Base-by-base conservation (phyloP, 805 yeast species). In the Zygosaccharomyces rouxii region DNA sequence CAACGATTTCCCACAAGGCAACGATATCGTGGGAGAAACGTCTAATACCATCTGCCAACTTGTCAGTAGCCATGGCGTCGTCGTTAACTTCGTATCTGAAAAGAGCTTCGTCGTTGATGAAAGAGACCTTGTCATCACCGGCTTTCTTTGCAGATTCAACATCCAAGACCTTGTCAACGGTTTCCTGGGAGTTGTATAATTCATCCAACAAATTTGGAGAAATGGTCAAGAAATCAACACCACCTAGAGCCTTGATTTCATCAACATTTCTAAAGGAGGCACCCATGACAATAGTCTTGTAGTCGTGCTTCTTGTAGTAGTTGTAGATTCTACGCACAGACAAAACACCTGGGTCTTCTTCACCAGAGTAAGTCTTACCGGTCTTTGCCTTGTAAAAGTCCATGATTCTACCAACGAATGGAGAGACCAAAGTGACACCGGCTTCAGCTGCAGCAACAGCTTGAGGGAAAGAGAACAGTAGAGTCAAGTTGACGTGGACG, bases 361-460 rank as follows among this genome's bases (percentile, higher is more conserved):
- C 87, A 59, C 79, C 77, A 46, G 80, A 74, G 81, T 88, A 92
- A 49, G 81, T 77, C 79, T 90, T 80, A 65, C 98, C 97, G 57
- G 97, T 88, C 66, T 79, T 70, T 61, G 92, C 94, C 80, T 92
- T 92, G 86, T 80, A 89, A 96, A 97, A 94, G 75, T 94, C 99
- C 72, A 92, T 79, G 71, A 94, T 94, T 80, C 99, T 89, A 66
- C 99, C 99, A 56, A 94, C 99, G 68, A 94, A 94, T 60, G 99
- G 99, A 39, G 99, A 94, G 66, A 94, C 92, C 72, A 94, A 80
- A 51, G 98, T 92, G 62, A 89, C 92, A 55, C 83, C 73, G 61
- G 98, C 99, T 78, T 94, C 99, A 59, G 99, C 99, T 76, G 92
- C 86, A 50, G 99, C 97, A 67, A 94, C 97, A 58, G 99, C 99